Base-by-base conservation (phyloP, 2,329 filamentous ascomycete species). In the Clonostachys rhizophaga region DNA sequence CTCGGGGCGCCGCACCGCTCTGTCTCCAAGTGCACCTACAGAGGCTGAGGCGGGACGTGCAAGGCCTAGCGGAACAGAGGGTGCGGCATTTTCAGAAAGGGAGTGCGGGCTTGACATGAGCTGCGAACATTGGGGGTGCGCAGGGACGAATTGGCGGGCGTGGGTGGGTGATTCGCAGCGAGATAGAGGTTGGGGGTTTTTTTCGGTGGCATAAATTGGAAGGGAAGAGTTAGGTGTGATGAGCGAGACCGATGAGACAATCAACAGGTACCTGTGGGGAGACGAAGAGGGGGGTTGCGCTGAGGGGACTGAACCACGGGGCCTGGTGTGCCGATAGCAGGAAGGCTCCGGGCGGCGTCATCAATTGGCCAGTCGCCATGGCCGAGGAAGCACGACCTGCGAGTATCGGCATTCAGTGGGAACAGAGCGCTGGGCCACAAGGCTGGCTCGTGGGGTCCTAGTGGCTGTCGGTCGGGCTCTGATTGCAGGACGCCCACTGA, bases 61-160 rank as follows among this genome's bases (percentile, higher is more conserved):
- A 50, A 44, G 61, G 63, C 63, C 74, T 66, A 75, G 62, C 60
- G 64, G 60, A 62, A 64, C 67, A 63, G 70, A 63, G 62, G 59
- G 61, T 75, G 76, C 72, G 75, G 73, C 74, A 79, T 78, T 74
- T 76, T 76, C 73, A 67, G 65, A 64, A 62, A 68, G 64, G 63
- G 62, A 63, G 63, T 67, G 66, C 69, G 69, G 67, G 62, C 64
- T 75, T 68, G 75, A 80, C 77, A 81, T 81, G 76, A 73, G 75
- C 69, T 67, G 65, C 24, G 36, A 68, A 75, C 77, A 80, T 80
- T 66, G 72, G 74, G 71, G 54, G 53, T 48, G 24, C 24, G 24
- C 24, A 30, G 9, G 41, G 50, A 43, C 41, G 45, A 45, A 33
- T 37, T 33, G 40, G 42, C 46, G 45, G 44, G 57, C 53, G 56